A percentile compares a stretch with the other conserved stretches of the same genome.
Evolutionary conservation across 169 alveolate genomes (phyloP).

Genomic region (Eimeria sp.): DNA sequence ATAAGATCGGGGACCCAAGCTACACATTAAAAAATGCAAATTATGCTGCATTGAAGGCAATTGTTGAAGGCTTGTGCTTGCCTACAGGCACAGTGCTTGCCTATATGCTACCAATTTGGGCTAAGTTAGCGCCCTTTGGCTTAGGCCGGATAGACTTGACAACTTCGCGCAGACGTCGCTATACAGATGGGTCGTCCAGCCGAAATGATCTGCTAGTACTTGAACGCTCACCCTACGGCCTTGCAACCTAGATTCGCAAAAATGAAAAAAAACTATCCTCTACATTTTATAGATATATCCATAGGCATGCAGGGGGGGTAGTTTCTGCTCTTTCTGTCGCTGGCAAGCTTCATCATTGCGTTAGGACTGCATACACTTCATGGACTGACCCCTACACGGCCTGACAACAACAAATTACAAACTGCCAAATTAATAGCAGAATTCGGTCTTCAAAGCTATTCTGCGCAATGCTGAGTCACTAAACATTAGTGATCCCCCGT

Average conservation of each 20-base stretch:
- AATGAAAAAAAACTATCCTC: background rate
- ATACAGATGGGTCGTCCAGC: too few relatives aligned
- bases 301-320: background rate
- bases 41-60: too few relatives aligned
- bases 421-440: background rate
- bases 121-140: too few relatives aligned
- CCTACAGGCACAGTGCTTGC: too few relatives aligned
- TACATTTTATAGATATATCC: background rate
- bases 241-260: background rate
- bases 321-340: background rate
- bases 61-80: too few relatives aligned
- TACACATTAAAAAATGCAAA: background rate
- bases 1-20: background rate
- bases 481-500: background rate
- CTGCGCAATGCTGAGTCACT: background rate
- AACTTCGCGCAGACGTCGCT: too few relatives aligned
- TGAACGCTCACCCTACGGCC: background rate
- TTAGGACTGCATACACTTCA: background rate
- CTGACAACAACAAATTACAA: background rate
- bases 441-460: background rate
- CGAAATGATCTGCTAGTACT: background rate
- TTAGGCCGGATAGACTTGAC: too few relatives aligned
- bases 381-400: background rate
- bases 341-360: background rate
- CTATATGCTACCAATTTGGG: too few relatives aligned